Base-by-base conservation (phyloP, 352 stramenopile species). In the Globisporangium irregulare region DNA sequence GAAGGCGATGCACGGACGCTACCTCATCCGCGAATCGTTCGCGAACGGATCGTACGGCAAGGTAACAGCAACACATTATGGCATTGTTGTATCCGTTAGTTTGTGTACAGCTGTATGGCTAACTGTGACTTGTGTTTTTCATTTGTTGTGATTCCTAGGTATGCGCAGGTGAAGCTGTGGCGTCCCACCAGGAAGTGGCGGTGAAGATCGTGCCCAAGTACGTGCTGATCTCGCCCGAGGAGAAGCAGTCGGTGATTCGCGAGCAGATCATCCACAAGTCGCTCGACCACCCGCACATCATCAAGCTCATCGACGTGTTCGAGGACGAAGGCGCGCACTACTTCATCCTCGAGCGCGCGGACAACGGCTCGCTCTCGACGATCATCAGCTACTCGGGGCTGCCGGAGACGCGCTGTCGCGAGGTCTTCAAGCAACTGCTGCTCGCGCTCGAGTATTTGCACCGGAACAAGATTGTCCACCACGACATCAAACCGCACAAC, bases 401-500 rank as follows among this genome's bases (percentile, higher is more conserved):
- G 25, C 73, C 78, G 2, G 84, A 92, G 57, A 64, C 62, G 29
- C 76, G 77, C 27, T 85, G 79, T 43, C 82, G 82, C 51, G 66
- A 81, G 2, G 66, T 90, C 25, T 90, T 90, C n/a, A 69, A 56
- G 10, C 81, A 92, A 64, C 53, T 92, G 32, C 67, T 92, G 43
- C 74, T 77, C 2, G 84, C 84, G 1, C 77, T 92, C 12, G 79
- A 87, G 53, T 92, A 92, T 43, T 69, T 92, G 41, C 84, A 92
- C 66, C 38, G 50, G 25, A 79, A 89, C 71, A 78, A 90, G 73
- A 94, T 98, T 60, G 78, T 97, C 15, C 92, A 98, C 71, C 88
- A 94, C 58, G 92, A 98, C 71, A 90, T 98, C 62, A 97, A 98
- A 69, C 90, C 91, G 4, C 75, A 89, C 64, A 95, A 95, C 66